Base-by-base conservation (phyloP, 768 basidiomycete genomes). In the Zangia roseola region DNA sequence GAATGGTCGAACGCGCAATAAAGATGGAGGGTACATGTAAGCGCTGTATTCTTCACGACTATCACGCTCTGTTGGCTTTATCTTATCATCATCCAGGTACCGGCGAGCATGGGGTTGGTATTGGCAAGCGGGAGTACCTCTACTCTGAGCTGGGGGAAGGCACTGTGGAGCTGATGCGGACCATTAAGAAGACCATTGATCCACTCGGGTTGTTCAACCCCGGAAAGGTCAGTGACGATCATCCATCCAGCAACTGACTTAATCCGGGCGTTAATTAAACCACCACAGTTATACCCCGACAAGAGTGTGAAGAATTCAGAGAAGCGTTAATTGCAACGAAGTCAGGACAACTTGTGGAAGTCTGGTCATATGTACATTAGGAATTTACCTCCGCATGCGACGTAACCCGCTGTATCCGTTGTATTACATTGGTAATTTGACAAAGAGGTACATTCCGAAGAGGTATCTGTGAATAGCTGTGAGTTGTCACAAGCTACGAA, bases 41-140 rank as follows among this genome's bases (percentile, higher is more conserved):
- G 77, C 65, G 7, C 31, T 24, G 4, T 21, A 1, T 41, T 43
- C 12, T 6, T 24, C 16, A n/a, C 9, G 23, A 30, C 10, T 24
- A 26, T 30, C 37, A 40, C 17, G 5, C 35, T 34, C 5, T 19
- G 10, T 10, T 40, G 28, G 28, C 30, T 24, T 10, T 40, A 10
- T 6, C 30, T 24, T 14, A 13, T 28, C 12, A 23, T 7, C 20
- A 28, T 10, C 10, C 38, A 85, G 84, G 83, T 56, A 86, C 84
- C 0, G 88, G 88, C 4, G 91, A 94, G 58, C 91, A 94, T 59
- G 92, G 91, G 2, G 88, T 94, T 7, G 92, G 91, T 0, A 72
- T 93, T 10, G 91, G 91, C 6, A 94, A 94, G 72, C 81, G 79
- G 50, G 76, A 85, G 51, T 94, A 85, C 61, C 74, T 97, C n/a